These are phyloP conservation scores for Allantophomopsis cytisporea DNA, from an alignment of 2,329 filamentous ascomycete species.

Conservation along the genomic window DNA sequence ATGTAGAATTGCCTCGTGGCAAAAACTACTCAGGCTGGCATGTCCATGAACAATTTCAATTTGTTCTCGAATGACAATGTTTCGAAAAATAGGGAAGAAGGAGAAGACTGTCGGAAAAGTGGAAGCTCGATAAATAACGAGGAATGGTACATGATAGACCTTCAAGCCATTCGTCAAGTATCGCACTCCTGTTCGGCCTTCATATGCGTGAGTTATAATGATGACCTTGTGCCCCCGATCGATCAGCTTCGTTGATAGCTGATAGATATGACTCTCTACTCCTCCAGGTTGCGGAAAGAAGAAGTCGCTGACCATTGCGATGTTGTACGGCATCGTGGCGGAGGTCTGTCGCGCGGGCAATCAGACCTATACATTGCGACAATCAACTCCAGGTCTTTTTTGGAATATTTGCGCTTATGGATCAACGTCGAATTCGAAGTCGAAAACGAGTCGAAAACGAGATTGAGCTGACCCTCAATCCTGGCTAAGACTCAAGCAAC, in stretches of 20 bases:
- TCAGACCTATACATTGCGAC: no score
- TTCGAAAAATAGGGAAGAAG: slow-evolving; percentile 94
- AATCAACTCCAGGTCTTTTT: no score
- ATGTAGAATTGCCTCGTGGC: slow-evolving; percentile 89
- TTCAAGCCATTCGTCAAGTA: slow-evolving; percentile 97
- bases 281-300: slow-evolving; percentile 97
- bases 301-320: slow-evolving; percentile 95
- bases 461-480: no score
- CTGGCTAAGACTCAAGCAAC: no score
- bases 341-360: neutral
- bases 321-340: slow-evolving; percentile 37
- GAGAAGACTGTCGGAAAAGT: slow-evolving; percentile 97
- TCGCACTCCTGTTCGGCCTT: slow-evolving; percentile 78
- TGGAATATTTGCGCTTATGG: no score
- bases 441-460: no score
- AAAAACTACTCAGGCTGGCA: slow-evolving; percentile 81
- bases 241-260: slow-evolving; percentile 89
- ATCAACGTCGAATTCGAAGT: no score
- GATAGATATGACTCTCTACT: slow-evolving; percentile 97
- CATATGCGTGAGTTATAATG: slow-evolving; percentile 90
- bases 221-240: slow-evolving; percentile 97
- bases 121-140: slow-evolving; percentile 86
- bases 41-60: slow-evolving; percentile 99
- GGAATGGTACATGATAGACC: slow-evolving; percentile 93
- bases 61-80: slow-evolving; percentile 85